Evolutionary conservation across 257 asterid genomes (phyloP), one percentile per base, ranked within the genome.

Genomic region (Solanum neorickii): DNA sequence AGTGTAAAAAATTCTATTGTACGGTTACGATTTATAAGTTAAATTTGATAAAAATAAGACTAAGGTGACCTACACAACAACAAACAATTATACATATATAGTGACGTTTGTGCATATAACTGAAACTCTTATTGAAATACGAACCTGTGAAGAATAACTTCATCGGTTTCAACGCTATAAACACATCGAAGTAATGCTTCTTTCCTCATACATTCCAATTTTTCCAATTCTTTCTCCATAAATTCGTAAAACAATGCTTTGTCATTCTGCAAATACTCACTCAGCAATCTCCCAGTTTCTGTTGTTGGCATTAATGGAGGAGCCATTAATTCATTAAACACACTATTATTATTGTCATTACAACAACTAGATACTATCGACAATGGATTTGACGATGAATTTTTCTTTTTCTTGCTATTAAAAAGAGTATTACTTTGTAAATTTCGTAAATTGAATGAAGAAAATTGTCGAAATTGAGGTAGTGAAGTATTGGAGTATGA

Each of bases 241-340:
- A 89, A 91, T 9, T 11, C 90, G 69, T 88, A 93, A 83, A 97
- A 93, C 15, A 46, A 65, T 11, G 87, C 92, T 7, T 89, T 92
- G 83, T 93, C 96, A 37, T 95, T 93, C 91, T 93, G 89, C 68
- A 94, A 82, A 14, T 91, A 92, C 3, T 94, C 86, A 37, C 90
- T 88, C 92, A 97, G 62, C 10, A 89, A 78, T 90, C 83, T 92
- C 83, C 98, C 99, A 1, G 93, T 89, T 86, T 92, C 89, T 29
- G 99, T 91, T 85, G 87, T 90, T 60, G 94, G 98, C 93, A 91
- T 90, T 9, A 97, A 90, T 65, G 99, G 99, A 84, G 99, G 99
- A 84, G 96, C 91, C 88, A 86, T 87, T 87, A 95, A 86, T 15
- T 97, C 96, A 35, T 94, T 91, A 27, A 72, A 94, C 66, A 88